Conservation (phyloP, 2,329 filamentous ascomycete species). For the Lasiodiplodia gonubiensis region DNA sequence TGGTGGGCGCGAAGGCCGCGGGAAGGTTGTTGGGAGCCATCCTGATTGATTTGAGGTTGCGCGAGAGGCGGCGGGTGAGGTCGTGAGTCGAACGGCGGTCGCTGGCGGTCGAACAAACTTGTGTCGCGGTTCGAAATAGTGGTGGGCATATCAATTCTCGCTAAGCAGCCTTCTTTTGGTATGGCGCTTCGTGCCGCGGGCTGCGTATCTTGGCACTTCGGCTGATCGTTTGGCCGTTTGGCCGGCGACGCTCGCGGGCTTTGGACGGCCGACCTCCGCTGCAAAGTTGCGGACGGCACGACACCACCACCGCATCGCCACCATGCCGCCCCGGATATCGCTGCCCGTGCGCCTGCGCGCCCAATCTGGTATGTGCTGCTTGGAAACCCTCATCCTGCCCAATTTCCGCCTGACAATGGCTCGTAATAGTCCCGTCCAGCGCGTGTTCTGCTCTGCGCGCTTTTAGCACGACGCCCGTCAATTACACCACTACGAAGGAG, state of each 20-base stretch:
- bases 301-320: conserved; percentile 26
- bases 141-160: conserved; percentile 31
- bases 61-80: conserved; percentile 31
- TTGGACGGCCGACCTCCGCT: conserved; percentile 6
- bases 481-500: conserved; percentile 55
- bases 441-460: conserved; percentile 57
- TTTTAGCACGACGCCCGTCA: conserved; percentile 68
- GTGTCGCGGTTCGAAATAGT: conserved; percentile 30
- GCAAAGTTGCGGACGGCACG: conserved; percentile 17
- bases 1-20: conserved; percentile 93
- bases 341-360: conserved; percentile 51
- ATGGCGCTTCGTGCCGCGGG: conserved; percentile 3
- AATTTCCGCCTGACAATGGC: conserved; percentile 15
- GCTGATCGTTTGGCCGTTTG: conserved; percentile 24
- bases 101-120: conserved; percentile 31
- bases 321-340: conserved; percentile 58
- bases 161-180: conserved; percentile 32
- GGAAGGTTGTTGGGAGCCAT: conserved; percentile 97
- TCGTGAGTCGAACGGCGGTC: conserved; percentile 34
- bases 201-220: background rate
- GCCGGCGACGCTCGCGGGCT: conserved; percentile 5
- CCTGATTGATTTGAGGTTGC: conserved; percentile 60
- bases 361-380: conserved; percentile 39
- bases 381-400: background rate
- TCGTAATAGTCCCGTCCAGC: conserved; percentile 33